These are phyloP conservation scores for Galerina sulciceps DNA, from an alignment of 768 basidiomycete species.

Conservation along the genomic window DNA sequence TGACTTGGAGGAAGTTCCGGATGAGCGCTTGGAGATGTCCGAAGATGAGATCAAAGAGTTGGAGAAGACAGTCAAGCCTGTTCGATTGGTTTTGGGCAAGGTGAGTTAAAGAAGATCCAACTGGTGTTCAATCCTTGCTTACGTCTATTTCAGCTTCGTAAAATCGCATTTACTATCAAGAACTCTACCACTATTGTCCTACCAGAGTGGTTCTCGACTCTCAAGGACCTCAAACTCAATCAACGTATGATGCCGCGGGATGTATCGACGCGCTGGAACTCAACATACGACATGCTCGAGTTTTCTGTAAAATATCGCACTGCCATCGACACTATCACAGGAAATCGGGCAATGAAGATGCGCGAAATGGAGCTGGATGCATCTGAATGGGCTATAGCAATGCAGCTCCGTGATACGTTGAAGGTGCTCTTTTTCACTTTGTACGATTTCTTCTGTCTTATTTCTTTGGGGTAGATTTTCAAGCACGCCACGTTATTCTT, in stretches of 20 bases:
- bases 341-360: slow-evolving; percentile 20
- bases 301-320: slow-evolving; percentile 30
- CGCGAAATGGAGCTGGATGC: slow-evolving; percentile 25
- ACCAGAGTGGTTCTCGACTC: slow-evolving; percentile 19
- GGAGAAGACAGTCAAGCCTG: slow-evolving; percentile 23
- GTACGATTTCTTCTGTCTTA: background rate
- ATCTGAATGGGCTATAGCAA: slow-evolving; percentile 37
- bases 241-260: slow-evolving; percentile 38
- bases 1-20: background rate
- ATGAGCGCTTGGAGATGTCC: slow-evolving; percentile 1
- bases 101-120: too few species aligned
- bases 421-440: slow-evolving; percentile 23
- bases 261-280: slow-evolving; percentile 38
- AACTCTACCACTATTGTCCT: slow-evolving; percentile 18
- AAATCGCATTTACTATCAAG: slow-evolving; percentile 7
- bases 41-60: slow-evolving; percentile 7
- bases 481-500: slow-evolving; percentile 15
- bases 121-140: background rate
- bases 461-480: background rate
- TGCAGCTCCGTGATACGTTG: slow-evolving; percentile 35
- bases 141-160: slow-evolving; percentile 23
- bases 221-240: slow-evolving; percentile 15
- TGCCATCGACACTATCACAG: slow-evolving; percentile 30
- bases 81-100: slow-evolving; percentile 28
- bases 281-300: too few species aligned